Percentiles rank a stretch among this genome's conserved stretches.
Evolutionary conservation across 805 yeast genomes (phyloP).

Genomic region (Blastobotrys mokoenaii): DNA sequence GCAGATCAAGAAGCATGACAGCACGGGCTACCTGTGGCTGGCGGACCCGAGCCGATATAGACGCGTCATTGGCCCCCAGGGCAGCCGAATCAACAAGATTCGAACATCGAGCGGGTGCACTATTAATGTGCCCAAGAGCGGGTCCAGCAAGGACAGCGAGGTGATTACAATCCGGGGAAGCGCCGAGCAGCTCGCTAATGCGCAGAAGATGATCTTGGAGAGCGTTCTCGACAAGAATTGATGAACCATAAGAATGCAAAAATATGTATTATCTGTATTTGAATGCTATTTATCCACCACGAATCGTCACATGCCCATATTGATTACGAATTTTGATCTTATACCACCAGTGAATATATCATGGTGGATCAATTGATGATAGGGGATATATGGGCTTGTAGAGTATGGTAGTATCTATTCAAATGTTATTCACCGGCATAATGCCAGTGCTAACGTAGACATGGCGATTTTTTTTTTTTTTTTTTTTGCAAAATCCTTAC

Average conservation of each 20-base stretch:
- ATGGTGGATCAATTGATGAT: too few species aligned
- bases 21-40: constrained; percentile 56
- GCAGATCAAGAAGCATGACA: constrained; percentile 37
- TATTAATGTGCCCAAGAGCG: constrained; percentile 54
- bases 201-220: constrained; percentile 34
- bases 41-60: constrained; percentile 45
- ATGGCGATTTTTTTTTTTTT: too few species aligned
- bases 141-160: constrained; percentile 38
- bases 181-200: constrained; percentile 44
- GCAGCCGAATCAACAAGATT: constrained; percentile 53
- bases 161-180: constrained; percentile 55
- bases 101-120: constrained; percentile 51
- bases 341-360: too few species aligned
- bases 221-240: constrained; percentile 12
- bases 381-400: too few species aligned
- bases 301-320: too few species aligned
- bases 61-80: constrained; percentile 69
- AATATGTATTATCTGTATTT: background rate
- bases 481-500: too few species aligned
- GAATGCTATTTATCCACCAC: background rate
- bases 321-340: too few species aligned
- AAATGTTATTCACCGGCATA: too few species aligned
- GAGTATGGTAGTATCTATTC: too few species aligned
- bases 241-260: background rate
- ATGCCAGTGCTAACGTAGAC: too few species aligned